Conservation (phyloP, 257 asterid genomes). For the Plantago major region DNA sequence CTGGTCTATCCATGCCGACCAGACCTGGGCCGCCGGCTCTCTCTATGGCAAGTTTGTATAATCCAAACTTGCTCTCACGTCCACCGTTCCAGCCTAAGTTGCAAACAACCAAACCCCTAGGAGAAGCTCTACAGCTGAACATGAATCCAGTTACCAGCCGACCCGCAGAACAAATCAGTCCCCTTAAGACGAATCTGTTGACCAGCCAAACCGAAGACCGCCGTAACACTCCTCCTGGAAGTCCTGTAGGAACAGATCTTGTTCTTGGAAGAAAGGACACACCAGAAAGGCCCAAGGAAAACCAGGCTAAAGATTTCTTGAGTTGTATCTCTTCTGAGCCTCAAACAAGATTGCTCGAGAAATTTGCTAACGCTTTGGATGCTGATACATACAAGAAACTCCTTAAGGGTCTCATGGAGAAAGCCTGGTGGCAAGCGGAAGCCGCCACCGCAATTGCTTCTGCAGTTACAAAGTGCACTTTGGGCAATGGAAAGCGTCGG, state of each 20-base stretch:
- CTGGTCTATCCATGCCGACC: background rate
- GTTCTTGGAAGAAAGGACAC: slow-evolving; percentile 59
- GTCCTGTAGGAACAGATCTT: slow-evolving; percentile 90
- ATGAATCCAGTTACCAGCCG: slow-evolving; percentile 25
- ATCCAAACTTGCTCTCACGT: slow-evolving; percentile 45
- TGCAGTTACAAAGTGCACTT: slow-evolving; percentile 58
- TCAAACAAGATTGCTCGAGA: slow-evolving; percentile 47
- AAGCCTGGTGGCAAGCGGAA: slow-evolving; percentile 96
- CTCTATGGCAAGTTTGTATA: slow-evolving; percentile 40
- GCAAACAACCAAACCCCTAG: slow-evolving; percentile 38
- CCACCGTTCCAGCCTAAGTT: slow-evolving; percentile 54
- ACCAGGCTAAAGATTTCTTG: slow-evolving; percentile 53
- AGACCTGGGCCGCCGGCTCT: slow-evolving; percentile 32
- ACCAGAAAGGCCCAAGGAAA: slow-evolving; percentile 35
- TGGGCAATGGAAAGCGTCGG: slow-evolving; percentile 53
- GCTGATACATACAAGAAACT: slow-evolving; percentile 73
- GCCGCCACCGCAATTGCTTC: slow-evolving; percentile 78
- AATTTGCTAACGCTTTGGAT: slow-evolving; percentile 52
- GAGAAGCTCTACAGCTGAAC: slow-evolving; percentile 55
- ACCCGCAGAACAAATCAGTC: slow-evolving; percentile 20
- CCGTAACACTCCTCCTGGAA: slow-evolving; percentile 38
- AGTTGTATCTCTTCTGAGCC: slow-evolving; percentile 67
- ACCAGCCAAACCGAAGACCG: slow-evolving; percentile 23
- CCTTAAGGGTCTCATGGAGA: slow-evolving; percentile 80
- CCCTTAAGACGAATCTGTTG: slow-evolving; percentile 36